Evolutionary conservation across 106 monocot species (phyloP), one percentile per base, ranked within the genome.

Genomic region (Dioscorea dumetorum): DNA sequence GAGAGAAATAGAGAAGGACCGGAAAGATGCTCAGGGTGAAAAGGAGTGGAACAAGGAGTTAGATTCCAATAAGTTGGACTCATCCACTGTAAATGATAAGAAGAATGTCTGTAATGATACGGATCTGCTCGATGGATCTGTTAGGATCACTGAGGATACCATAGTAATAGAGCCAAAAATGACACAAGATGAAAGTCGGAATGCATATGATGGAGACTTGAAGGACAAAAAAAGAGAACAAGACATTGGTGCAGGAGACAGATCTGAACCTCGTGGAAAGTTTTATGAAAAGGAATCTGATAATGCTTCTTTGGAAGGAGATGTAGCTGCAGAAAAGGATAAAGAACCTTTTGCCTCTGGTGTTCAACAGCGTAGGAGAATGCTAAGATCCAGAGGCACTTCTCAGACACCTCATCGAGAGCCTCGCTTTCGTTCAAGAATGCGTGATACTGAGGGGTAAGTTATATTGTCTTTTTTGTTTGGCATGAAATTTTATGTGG

Each of bases 361-460:
- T 68, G 24, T 87, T 33, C 91, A 82, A 56, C 91, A 82, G 24
- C 87, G 83, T 10, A 83, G 74, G 72, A 89, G 91, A 67, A 84
- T 86, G 83, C 48, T 74, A 35, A 72, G 91, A 62, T 64, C 84
- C 12, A 86, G 88, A 67, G 91, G 86, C 1, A 66, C 77, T 64
- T 34, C 74, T 68, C 85, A 86, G 61, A 50, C 78, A 60, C 61
- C 79, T 62, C 61, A 80, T 17, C 82, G 95, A 19, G 91, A 97
- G 54, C 86, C 89, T 68, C 83, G 86, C 41, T 88, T 82, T 73
- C 71, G 89, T 16, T 73, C 84, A 61, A 82, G 84, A 80, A 68
- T 85, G 67, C 78, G 82, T 20, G 97, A 92, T 54, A 81, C 61
- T 77, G 93, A 89, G 32, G 93, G 93, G 93, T 93, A 89, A 41